Percentiles rank a stretch among this genome's conserved stretches.
These are phyloP conservation scores for Diatrype stigma DNA, from an alignment of 2,329 filamentous ascomycete species.

Conservation along the genomic window DNA sequence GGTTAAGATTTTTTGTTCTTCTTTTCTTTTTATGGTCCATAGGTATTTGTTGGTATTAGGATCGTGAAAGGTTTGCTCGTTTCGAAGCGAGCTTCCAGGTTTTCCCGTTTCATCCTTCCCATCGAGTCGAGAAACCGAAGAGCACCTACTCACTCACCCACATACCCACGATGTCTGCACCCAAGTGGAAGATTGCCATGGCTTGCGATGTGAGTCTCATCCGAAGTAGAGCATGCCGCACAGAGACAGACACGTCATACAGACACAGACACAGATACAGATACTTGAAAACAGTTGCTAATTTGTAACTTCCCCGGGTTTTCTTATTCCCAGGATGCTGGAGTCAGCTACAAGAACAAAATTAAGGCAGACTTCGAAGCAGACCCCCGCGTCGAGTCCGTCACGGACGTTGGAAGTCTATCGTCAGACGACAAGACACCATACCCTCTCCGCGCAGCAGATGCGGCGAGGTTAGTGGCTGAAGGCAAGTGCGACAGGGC, in stretches of 20 bases:
- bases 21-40: too few relatives aligned
- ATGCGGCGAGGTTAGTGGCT: constrained; percentile 61
- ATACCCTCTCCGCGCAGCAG: constrained; percentile 75
- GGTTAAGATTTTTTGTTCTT: too few relatives aligned
- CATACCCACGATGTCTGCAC: constrained; percentile 34
- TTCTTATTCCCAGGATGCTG: constrained; percentile 53
- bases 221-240: background rate
- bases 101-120: too few relatives aligned
- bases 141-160: constrained; percentile 2
- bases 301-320: background rate
- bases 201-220: constrained; percentile 47
- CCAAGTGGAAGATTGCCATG: constrained; percentile 49
- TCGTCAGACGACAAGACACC: constrained; percentile 68
- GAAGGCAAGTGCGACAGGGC: constrained; percentile 69
- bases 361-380: constrained; percentile 70
- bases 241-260: too few relatives aligned
- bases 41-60: too few relatives aligned
- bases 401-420: constrained; percentile 72
- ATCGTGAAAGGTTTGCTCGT: too few relatives aligned
- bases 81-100: too few relatives aligned
- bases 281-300: too few relatives aligned
- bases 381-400: constrained; percentile 60
- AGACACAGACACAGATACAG: too few relatives aligned
- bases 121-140: background rate
- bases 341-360: constrained; percentile 72